These are phyloP conservation scores for Podaxis carcinomalis DNA, from an alignment of 768 basidiomycete genomes.

Conservation along the genomic window DNA sequence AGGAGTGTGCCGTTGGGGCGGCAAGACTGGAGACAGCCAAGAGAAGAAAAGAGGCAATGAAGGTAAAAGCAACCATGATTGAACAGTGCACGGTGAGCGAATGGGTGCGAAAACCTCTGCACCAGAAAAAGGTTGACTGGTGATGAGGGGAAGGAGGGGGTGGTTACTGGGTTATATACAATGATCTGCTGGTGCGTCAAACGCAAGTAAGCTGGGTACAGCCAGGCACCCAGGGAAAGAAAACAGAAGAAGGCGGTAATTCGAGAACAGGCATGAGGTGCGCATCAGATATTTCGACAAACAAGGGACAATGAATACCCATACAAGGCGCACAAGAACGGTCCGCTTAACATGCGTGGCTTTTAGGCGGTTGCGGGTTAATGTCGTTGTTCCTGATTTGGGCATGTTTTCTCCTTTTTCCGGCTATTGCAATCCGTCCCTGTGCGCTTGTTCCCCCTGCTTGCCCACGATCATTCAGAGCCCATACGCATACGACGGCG, in stretches of 20 bases:
- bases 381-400: conserved; percentile 7
- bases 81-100: conserved; percentile 18
- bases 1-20: conserved; percentile 24
- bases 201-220: background rate
- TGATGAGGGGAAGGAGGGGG: conserved; percentile 9
- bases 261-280: conserved; percentile 5
- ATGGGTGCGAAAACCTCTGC: conserved; percentile 8
- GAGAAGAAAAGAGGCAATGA: conserved; percentile 28
- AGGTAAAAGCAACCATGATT: conserved; percentile 26
- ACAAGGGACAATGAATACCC: conserved; percentile 20
- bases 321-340: conserved; percentile 14
- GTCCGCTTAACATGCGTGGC: background rate
- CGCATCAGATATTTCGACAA: conserved; percentile 12
- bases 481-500: background rate
- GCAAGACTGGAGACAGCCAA: conserved; percentile 19
- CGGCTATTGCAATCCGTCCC: background rate
- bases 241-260: conserved; percentile 2
- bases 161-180: conserved; percentile 10
- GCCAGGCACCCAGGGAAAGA: background rate
- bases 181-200: background rate
- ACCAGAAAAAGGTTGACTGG: conserved; percentile 6
- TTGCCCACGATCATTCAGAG: background rate
- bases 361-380: background rate
- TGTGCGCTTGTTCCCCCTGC: background rate
- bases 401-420: background rate